Evolutionary conservation across 2,329 filamentous ascomycete genomes (phyloP).

Genomic region (Penicillium verrucosum): DNA sequence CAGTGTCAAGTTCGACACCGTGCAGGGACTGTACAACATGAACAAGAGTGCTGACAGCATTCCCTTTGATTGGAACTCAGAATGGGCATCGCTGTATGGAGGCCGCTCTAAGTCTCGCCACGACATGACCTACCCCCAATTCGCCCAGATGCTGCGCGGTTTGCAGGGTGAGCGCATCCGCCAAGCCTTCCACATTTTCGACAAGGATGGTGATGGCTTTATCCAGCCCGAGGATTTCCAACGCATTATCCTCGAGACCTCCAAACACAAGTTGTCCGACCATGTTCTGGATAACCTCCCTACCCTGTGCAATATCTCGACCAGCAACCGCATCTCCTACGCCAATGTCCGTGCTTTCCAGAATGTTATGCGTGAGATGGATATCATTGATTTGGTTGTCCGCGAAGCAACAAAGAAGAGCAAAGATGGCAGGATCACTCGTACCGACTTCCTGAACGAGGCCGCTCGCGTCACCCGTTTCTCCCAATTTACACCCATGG

Average conservation of each 20-base stretch:
- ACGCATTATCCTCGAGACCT: conserved; percentile 90
- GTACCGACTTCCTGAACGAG: conserved; percentile 91
- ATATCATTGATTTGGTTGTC: conserved; percentile 90
- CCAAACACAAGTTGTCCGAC: conserved; percentile 94
- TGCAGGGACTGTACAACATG: conserved; percentile 77
- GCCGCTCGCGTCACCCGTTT: conserved; percentile 88
- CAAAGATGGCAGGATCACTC: conserved; percentile 85
- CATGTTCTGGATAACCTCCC: conserved; percentile 87
- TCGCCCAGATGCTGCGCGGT: conserved; percentile 95
- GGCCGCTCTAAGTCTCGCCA: conserved; percentile 84
- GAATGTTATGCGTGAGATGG: conserved; percentile 97
- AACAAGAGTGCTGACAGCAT: conserved; percentile 84
- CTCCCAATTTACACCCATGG: conserved; percentile 96
- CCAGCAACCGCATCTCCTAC: conserved; percentile 91
- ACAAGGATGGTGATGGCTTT: conserved; percentile 88
- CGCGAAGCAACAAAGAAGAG: conserved; percentile 82
- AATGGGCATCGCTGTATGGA: conserved; percentile 94
- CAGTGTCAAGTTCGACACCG: conserved; percentile 82
- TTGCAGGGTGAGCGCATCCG: conserved; percentile 93
- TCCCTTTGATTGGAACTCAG: conserved; percentile 94
- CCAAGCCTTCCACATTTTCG: conserved; percentile 89
- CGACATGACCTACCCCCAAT: conserved; percentile 90
- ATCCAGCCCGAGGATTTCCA: conserved; percentile 96
- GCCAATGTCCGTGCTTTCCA: conserved; percentile 97
- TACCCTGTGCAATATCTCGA: conserved; percentile 90